phyloP scores from a whole-genome alignment of 2,329 filamentous ascomycete species.

The Ophiostoma australiae region DNA sequence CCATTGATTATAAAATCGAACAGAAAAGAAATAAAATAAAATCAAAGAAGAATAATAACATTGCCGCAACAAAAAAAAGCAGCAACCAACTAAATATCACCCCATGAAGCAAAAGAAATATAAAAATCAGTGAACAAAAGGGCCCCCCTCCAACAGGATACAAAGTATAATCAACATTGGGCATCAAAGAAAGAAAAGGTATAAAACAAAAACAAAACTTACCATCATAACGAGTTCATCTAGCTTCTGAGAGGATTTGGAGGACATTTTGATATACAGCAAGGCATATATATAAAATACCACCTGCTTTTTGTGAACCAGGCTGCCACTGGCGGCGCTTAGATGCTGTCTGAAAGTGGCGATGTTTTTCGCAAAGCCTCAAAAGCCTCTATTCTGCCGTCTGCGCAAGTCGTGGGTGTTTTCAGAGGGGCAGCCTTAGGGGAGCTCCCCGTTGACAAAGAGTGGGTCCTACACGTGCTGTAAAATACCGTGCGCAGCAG shows the following conservation, averaged over 20 bases:
- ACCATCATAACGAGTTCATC: conserved; percentile 13
- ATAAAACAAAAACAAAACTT: background rate
- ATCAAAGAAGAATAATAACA: background rate
- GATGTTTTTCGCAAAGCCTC: background rate
- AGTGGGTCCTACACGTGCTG: conserved; percentile 19
- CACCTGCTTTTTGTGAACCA: background rate
- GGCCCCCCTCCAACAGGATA: background rate
- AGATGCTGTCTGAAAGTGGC: background rate
- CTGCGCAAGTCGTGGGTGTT: background rate
- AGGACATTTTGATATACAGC: background rate
- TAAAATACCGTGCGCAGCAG: conserved; percentile 9
- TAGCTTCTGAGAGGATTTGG: background rate
- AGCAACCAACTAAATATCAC: background rate
- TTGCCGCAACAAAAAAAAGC: background rate
- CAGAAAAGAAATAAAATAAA: background rate
- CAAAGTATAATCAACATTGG: background rate
- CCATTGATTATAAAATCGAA: background rate
- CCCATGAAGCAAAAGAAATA: background rate
- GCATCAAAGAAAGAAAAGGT: background rate
- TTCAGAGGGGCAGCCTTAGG: conserved; percentile 16
- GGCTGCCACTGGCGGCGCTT: background rate
- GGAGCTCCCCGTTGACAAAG: conserved; percentile 13
- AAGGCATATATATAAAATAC: background rate
- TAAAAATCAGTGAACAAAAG: background rate
- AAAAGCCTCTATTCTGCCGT: background rate